Evolutionary conservation across 225 moss, liverwort and hornwort genomes (phyloP), one percentile per base, ranked within the genome.

Genomic region (Rhytidiadelphus loreus): DNA sequence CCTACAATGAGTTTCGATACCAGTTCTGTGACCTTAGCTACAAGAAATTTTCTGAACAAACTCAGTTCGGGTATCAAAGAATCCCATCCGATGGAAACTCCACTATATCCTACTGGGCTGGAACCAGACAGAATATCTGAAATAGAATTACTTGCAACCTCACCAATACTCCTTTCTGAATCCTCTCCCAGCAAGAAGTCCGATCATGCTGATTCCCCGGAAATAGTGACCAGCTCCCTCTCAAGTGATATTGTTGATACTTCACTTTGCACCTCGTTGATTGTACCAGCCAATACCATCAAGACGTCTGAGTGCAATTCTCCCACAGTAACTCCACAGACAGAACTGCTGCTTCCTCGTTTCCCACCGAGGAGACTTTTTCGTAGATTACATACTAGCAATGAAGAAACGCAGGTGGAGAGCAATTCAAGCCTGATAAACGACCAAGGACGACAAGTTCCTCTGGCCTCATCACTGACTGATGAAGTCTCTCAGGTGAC

Each of bases 21-120:
- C 68, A 92, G 84, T 84, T 59, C 83, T 59, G 80, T 66, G 56
- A 86, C 84, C 80, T 86, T 69, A 84, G 88, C 91, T 86, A 68
- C 90, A 83, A 90, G 63, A 85, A 76, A 53, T 70, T 81, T 88
- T 32, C 59, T 90, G 83, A 80, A 83, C 64, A 77, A 89, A 87
- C 58, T 91, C 68, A 72, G 62, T 70, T 84, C 80, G 69, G 89
- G 77, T 58, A 68, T 86, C 70, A 86, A 92, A 81, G 83, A 80
- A 71, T 80, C 91, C 58, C 64, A 72, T 61, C 71, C 75, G 69
- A 87, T 77, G 63, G 77, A 64, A 75, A 50, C 65, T 60, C 46
- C 83, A 78, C 30, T 63, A 65, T 84, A 64, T 82, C 73, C 66
- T 59, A 33, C 46, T 86, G 64, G 62, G 52, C 81, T 72, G 84